phyloP scores from a whole-genome alignment of 2,329 filamentous ascomycete genomes.

The Epichloe bromicola region DNA sequence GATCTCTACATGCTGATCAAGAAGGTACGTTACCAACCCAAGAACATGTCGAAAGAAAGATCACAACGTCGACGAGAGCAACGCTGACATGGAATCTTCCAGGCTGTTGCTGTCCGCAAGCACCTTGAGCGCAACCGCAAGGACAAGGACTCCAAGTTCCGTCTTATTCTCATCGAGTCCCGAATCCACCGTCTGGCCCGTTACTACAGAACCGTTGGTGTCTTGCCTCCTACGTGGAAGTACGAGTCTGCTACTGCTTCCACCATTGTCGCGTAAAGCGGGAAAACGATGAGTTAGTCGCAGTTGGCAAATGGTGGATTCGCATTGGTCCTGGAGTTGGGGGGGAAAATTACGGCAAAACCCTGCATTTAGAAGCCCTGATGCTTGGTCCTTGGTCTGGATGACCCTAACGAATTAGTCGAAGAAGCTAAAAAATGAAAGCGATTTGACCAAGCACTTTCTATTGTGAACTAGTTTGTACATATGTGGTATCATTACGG shows the following conservation, averaged over 20 bases:
- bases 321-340: constrained; percentile 31
- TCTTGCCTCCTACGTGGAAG: constrained; percentile 87
- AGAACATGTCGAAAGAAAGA: neutral
- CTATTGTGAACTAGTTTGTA: neutral
- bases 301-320: constrained; percentile 15
- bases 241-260: constrained; percentile 96
- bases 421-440: constrained; percentile 21
- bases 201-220: constrained; percentile 96
- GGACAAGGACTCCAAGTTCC: constrained; percentile 99
- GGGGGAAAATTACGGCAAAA: constrained; percentile 25
- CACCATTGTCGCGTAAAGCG: constrained; percentile 75
- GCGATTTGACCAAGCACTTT: constrained; percentile 12
- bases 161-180: constrained; percentile 99
- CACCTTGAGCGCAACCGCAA: constrained; percentile 99
- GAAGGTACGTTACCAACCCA: constrained; percentile 53
- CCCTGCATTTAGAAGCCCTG: constrained; percentile 31
- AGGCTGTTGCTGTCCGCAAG: constrained; percentile 98
- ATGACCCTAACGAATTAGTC: constrained; percentile 17
- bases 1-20: constrained; percentile 99
- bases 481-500: neutral
- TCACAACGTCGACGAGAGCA: neutral
- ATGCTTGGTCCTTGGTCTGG: constrained; percentile 26
- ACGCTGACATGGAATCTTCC: constrained; percentile 15
- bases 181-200: constrained; percentile 98
- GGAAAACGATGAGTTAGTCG: neutral